A percentile compares a stretch with the other conserved stretches of the same genome.
These are phyloP conservation scores for Discostella stelligera DNA, from an alignment of 352 stramenopile genomes.

Conservation along the genomic window DNA sequence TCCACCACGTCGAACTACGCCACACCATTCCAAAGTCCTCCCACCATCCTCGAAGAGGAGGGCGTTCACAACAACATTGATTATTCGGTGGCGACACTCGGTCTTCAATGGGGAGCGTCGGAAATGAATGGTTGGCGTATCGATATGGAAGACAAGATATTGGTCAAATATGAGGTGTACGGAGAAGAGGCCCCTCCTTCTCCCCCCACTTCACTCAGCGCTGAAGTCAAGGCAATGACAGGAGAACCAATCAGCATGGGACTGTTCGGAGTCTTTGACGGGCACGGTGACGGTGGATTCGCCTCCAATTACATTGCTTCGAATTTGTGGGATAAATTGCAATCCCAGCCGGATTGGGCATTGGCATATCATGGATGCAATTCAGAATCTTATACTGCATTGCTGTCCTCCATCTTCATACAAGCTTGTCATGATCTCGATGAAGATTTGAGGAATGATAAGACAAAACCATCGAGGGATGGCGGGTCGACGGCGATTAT, in stretches of 20 bases:
- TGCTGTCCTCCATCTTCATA: constrained; percentile 28
- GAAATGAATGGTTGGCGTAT: constrained; percentile 75
- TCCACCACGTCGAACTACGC: constrained; percentile 4
- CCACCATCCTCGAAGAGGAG: constrained; percentile 16
- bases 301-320: constrained; percentile 55
- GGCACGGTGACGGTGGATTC: constrained; percentile 70
- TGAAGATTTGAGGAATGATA: constrained; percentile 44
- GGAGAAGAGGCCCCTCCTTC: constrained; percentile 13
- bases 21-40: constrained; percentile 24
- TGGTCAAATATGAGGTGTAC: constrained; percentile 13
- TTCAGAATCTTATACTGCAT: constrained; percentile 8
- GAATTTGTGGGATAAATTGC: constrained; percentile 32
- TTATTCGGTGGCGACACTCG: neutral
- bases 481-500: constrained; percentile 69
- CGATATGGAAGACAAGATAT: constrained; percentile 81
- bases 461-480: neutral
- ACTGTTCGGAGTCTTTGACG: constrained; percentile 82
- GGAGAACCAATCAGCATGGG: constrained; percentile 12
- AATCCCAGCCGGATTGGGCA: constrained; percentile 24
- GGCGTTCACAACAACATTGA: neutral
- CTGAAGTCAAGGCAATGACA: neutral
- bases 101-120: constrained; percentile 57
- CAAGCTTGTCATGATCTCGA: constrained; percentile 55
- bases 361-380: constrained; percentile 23
- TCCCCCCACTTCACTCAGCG: constrained; percentile 1